A percentile compares a stretch with the other conserved stretches of the same genome.
Conservation (phyloP, 2,329 filamentous ascomycete genomes). For the Paecilomyces dactylethromorphus region DNA sequence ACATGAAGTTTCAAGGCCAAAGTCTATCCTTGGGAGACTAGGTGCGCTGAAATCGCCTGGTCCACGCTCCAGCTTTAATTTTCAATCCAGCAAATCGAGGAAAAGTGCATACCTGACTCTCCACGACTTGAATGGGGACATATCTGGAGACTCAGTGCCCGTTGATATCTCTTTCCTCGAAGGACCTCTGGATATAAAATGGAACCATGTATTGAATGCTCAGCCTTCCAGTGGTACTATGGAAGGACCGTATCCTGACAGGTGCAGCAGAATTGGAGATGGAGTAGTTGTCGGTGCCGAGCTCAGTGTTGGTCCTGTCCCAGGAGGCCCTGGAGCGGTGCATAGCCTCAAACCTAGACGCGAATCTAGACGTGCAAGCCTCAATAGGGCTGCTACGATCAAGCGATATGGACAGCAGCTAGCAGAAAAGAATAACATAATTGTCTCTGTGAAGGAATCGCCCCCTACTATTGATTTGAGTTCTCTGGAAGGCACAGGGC, state of each 20-base stretch:
- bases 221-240: neutral
- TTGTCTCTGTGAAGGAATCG: conserved; percentile 36
- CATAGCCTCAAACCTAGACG: neutral
- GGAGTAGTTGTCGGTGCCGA: neutral
- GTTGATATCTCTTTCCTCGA: conserved; percentile 15
- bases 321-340: neutral
- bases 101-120: conserved; percentile 4
- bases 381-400: conserved; percentile 10
- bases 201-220: neutral
- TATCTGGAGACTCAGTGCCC: conserved; percentile 3
- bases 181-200: conserved; percentile 4
- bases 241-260: neutral
- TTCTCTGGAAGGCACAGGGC: conserved; percentile 25
- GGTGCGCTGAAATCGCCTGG: conserved; percentile 2
- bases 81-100: neutral
- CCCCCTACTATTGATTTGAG: conserved; percentile 35
- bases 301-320: neutral
- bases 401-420: conserved; percentile 33
- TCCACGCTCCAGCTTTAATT: neutral
- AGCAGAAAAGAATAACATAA: conserved; percentile 37
- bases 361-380: neutral
- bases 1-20: conserved; percentile 1
- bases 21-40: conserved; percentile 4
- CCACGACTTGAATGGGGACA: conserved; percentile 8
- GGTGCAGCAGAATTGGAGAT: neutral